phyloP scores from a whole-genome alignment of 148 eudicot genomes.

The Persicaria maculosa region DNA sequence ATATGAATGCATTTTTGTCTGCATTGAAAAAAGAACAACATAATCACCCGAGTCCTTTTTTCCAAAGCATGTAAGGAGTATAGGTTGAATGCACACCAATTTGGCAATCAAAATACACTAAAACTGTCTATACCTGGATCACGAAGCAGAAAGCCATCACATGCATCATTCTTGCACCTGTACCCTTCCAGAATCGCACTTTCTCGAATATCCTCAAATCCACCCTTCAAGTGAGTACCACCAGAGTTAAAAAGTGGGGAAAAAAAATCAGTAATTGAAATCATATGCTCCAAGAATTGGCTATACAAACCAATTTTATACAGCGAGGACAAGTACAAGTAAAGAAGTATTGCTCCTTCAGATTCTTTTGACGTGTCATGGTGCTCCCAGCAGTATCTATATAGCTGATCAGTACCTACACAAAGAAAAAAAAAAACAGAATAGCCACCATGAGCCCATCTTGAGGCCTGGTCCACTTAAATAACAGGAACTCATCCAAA shows the following conservation, averaged over 20 bases:
- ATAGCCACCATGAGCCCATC: background rate
- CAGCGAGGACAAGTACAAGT: slow-evolving; percentile 77
- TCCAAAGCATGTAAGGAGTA: background rate
- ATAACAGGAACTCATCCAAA: background rate
- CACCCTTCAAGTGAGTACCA: slow-evolving; percentile 41
- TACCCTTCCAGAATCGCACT: slow-evolving; percentile 92
- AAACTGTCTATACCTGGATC: slow-evolving; percentile 48
- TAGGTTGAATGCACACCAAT: background rate
- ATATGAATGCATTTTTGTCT: slow-evolving; percentile 64
- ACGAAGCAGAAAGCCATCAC: slow-evolving; percentile 72
- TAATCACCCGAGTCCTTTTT: background rate
- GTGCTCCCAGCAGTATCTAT: slow-evolving; percentile 97
- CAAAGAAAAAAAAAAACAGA: slow-evolving; percentile 14
- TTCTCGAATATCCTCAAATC: slow-evolving; percentile 71
- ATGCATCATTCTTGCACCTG: slow-evolving; percentile 48
- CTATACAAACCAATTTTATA: slow-evolving; percentile 44
- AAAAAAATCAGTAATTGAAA: background rate
- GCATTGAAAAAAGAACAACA: slow-evolving; percentile 16
- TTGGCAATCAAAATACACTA: background rate
- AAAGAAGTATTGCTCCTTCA: slow-evolving; percentile 84
- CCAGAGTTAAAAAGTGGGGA: slow-evolving; percentile 11
- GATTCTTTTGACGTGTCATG: slow-evolving; percentile 64
- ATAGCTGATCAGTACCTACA: slow-evolving; percentile 76
- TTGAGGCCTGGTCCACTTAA: background rate
- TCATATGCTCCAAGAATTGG: slow-evolving; percentile 12